Percentiles rank a stretch among this genome's conserved stretches.
These are phyloP conservation scores for Gossypium turneri DNA, from an alignment of 345 rosid species.

Conservation along the genomic window DNA sequence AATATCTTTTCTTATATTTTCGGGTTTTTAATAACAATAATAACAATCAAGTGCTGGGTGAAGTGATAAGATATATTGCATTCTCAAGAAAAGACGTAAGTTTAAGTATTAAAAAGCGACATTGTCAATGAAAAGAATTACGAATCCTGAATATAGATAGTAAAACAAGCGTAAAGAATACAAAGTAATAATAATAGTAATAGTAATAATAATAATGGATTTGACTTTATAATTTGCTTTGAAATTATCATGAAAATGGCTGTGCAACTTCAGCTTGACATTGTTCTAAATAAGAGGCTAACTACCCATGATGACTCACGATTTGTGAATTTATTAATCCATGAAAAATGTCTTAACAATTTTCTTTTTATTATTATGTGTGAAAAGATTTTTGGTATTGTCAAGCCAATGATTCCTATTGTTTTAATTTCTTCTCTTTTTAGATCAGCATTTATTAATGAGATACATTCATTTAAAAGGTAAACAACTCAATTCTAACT, in stretches of 20 bases:
- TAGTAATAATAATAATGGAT: background rate
- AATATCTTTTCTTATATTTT: no score
- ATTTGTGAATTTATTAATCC: background rate
- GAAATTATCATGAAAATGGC: background rate
- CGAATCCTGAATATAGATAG: no score
- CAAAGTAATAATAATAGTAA: no score
- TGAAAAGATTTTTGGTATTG: background rate
- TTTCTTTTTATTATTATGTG: background rate
- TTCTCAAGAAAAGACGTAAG: fast-evolving
- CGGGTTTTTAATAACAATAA: no score
- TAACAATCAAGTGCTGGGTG: no score
- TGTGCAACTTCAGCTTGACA: background rate
- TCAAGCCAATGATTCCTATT: background rate
- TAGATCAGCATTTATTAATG: background rate
- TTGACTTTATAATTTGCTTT: background rate
- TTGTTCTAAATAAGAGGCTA: slow-evolving; percentile 8
- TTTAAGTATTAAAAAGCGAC: no score
- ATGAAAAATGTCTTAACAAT: background rate
- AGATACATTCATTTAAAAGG: background rate
- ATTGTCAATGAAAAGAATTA: no score
- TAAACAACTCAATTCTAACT: background rate
- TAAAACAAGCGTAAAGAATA: no score
- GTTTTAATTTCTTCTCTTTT: background rate
- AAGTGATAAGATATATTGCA: no score
- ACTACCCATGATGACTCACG: background rate